Base-by-base conservation (phyloP, 768 basidiomycete genomes). In the Sporobolomyces phaffii region DNA sequence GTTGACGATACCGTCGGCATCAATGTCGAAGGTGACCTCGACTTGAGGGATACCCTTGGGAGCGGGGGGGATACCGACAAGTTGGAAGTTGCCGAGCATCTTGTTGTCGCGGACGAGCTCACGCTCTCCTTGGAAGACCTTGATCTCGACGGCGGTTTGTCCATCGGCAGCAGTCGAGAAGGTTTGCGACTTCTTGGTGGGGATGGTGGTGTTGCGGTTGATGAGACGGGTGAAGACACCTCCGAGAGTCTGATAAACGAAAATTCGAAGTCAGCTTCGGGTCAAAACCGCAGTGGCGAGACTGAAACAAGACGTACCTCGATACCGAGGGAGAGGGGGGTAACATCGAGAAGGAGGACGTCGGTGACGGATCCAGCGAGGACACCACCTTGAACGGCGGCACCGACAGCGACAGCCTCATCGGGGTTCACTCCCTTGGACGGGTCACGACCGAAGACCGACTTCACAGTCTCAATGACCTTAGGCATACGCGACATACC, bases 201-300 rank as follows among this genome's bases (percentile, higher is more conserved):
- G 96, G 80, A 98, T 98, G 64, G 96, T 98, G 15, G 96, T 99
- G 82, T 99, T 99, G 65, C 96, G 88, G 76, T 73, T 87, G 80
- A 99, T 99, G 48, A 99, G 85, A 80, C 97, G 94, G 72, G 94
- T 98, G 91, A 99, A 98, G 80, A 99, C 97, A 76, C 96, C 96
- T 73, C 96, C 93, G 69, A 97, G 90, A 15, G 94, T 98, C 81
- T 96, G 85, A 82, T 36, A 36, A 57, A n/a, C 26, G n/a, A 17
- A 28, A 64, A n/a, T 6, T 54, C 24, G 60, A 58, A 58, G 50
- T 58, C 28, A 18, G 67, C 18, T 47, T 58, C 31, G 14, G 50
- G 8, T n/a, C n/a, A n/a, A n/a, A n/a, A n/a, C n/a, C n/a, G n/a
- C n/a, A n/a, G n/a, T n/a, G n/a, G n/a, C 24, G 0, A 24, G 17